Evolutionary conservation across 2,329 filamentous ascomycete species (phyloP).

Genomic region (Talaromyces funiculosus): DNA sequence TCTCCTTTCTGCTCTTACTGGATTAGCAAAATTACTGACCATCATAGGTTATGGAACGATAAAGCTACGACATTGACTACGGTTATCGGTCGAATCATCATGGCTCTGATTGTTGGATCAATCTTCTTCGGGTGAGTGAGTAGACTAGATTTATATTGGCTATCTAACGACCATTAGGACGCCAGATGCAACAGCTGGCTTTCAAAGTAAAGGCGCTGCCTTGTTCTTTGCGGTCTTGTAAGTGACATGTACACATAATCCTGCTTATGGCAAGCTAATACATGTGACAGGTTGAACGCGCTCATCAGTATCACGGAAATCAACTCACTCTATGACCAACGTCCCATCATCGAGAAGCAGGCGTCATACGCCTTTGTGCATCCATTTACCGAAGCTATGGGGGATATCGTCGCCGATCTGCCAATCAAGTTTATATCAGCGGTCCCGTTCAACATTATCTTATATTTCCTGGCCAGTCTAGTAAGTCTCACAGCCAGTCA

Average conservation of each 20-base stretch:
- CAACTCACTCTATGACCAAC: slow-evolving; percentile 79
- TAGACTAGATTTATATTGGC: not conserved
- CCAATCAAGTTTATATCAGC: slow-evolving; percentile 73
- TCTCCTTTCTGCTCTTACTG: not conserved
- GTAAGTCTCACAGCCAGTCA: not conserved
- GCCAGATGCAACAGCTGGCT: slow-evolving; percentile 56
- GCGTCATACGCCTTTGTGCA: slow-evolving; percentile 83
- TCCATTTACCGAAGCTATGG: slow-evolving; percentile 77
- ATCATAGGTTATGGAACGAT: slow-evolving; percentile 52
- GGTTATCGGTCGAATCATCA: slow-evolving; percentile 58
- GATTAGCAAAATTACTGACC: not conserved
- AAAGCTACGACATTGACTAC: slow-evolving; percentile 66
- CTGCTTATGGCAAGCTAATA: not conserved
- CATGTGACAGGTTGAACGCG: slow-evolving; percentile 42
- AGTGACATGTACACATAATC: slow-evolving; percentile 27
- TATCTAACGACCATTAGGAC: not conserved
- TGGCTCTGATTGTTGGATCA: slow-evolving; percentile 71
- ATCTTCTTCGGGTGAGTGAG: slow-evolving; percentile 51
- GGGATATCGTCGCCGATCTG: slow-evolving; percentile 79
- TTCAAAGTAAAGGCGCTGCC: slow-evolving; percentile 71
- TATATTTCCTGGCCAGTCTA: slow-evolving; percentile 72
- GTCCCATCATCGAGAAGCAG: slow-evolving; percentile 90
- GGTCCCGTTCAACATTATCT: slow-evolving; percentile 68
- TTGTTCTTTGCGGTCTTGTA: slow-evolving; percentile 81
- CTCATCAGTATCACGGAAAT: slow-evolving; percentile 67